Evolutionary conservation across 73 alveolate genomes (phyloP), one percentile per base, ranked within the genome.

Genomic region (Symbiodinium natans): DNA sequence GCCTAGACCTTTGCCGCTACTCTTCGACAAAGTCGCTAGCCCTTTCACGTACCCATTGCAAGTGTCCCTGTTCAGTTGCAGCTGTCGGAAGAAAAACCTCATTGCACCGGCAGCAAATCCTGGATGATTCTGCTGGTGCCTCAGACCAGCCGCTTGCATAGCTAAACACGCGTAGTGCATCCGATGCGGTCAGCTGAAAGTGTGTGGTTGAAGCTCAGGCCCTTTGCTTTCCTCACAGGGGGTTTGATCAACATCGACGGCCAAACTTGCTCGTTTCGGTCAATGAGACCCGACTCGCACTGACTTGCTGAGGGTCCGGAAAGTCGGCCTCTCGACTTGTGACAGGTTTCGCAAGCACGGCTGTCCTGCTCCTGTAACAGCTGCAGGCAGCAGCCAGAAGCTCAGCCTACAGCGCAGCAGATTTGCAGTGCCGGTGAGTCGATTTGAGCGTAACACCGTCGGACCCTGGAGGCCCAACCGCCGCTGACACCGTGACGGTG

Each of bases 201-300:
- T 17, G 25, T 73, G 34, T 63, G 34, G 36, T 29, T 29, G 36
- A 17, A 23, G 34, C 80, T 40, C 3, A 90, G 96, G 96, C 96
- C 96, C 27, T 90, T 90, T 36, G 96, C 96, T 80, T 90, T 90
- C 75, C 77, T 90, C 41, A 90, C 96, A 21, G 96, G 96, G 1
- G 96, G 96, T n/a, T 68, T 90, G 36, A 90, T 90, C 31, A 90
- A 90, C 33, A 71, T 90, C n/a, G 96, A 90, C 27, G 96, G 96
- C 43, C 73, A 1, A 8, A 33, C 96, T 42, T 75, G 33, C 95
- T 11, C 33, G 95, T 87, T 87, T 31, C 33, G 40, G 10, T 39
- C 25, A 10, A 23, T n/a, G 10, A 9, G 63, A 17, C 23, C 23
- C 23, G 17, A 48, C 63, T 48, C 63, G 23, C 17, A 10, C 17